Evolutionary conservation across 352 stramenopile genomes (phyloP), one percentile per base, ranked within the genome.

Genomic region (Phytophthora citrophthora): DNA sequence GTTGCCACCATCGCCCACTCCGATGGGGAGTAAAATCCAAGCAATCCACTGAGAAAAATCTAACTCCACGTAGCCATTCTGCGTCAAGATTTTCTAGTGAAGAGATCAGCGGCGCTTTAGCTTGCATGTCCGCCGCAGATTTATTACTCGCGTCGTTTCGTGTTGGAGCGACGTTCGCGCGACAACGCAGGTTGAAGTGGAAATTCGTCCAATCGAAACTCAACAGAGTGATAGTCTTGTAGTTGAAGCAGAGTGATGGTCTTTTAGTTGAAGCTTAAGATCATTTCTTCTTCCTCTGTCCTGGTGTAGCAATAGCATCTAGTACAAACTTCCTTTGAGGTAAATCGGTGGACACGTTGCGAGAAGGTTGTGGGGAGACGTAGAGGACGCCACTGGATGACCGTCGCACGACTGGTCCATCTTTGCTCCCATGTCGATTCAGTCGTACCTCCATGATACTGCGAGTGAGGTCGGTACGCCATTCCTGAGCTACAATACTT

Each of bases 391-490:
- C 79, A 59, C 57, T 84, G 11, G 63, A 39, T 3, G 84, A 93
- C 0, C 84, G 71, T 13, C 70, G 70, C 18, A 91, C 80, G 4
- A 81, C 55, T 0, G 82, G 80, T 43, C 84, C 79, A 40, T 89
- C 72, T 15, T 61, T 65, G 50, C 76, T 89, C 6, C 62, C 65
- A 51, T 93, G 81, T 8, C 80, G 81, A 48, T 93, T 93, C 29
- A 91, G 32, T 13, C 84, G 74, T 13, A 63, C 64, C 49, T 87
- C 67, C 62, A 87, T 72, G 26, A 88, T 67, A 34, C 52, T 72
- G 12, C 80, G 76, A 15, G 74, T 77, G 63, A 90, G 77, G 39
- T 90, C 68, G 2, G 79, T 89, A 24, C 77, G 80, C 82, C 84
- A 91, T 40, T 91, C 82, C 27, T 91, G 79, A 15, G 49, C 43